Conservation (phyloP, 108 stramenopile genomes). For the Poteriospumella lacustris region DNA sequence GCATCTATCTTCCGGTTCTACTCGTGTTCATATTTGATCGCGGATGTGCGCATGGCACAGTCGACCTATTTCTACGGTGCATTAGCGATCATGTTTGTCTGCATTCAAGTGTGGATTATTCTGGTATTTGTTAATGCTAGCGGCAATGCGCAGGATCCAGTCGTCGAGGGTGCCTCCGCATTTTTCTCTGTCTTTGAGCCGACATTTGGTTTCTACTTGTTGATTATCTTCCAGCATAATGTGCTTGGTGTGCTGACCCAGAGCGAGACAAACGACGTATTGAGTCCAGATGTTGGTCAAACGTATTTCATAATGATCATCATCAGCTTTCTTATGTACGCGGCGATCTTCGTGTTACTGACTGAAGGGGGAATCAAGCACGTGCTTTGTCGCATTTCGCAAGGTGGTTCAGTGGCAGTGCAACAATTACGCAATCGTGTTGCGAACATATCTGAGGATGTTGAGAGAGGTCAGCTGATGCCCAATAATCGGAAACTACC, state of each 20-base stretch:
- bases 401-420: no score
- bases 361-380: neutral
- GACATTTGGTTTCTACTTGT: constrained; percentile 6
- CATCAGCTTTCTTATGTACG: no score
- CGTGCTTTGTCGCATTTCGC: no score
- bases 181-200: neutral
- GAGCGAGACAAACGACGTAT: neutral
- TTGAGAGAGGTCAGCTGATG: no score
- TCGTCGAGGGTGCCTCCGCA: no score
- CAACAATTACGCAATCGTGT: no score
- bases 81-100: neutral
- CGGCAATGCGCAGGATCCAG: neutral
- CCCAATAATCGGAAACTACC: no score
- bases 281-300: neutral
- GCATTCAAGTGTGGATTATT: neutral
- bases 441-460: no score
- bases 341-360: neutral
- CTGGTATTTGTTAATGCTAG: neutral
- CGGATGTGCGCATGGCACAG: constrained; percentile 1
- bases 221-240: constrained; percentile 2
- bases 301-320: no score
- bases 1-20: constrained; percentile 11
- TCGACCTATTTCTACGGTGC: constrained; percentile 24
- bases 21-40: constrained; percentile 11
- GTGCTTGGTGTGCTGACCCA: neutral